Base-by-base conservation (phyloP, 2,329 filamentous ascomycete genomes). In the Fusarium musae region DNA sequence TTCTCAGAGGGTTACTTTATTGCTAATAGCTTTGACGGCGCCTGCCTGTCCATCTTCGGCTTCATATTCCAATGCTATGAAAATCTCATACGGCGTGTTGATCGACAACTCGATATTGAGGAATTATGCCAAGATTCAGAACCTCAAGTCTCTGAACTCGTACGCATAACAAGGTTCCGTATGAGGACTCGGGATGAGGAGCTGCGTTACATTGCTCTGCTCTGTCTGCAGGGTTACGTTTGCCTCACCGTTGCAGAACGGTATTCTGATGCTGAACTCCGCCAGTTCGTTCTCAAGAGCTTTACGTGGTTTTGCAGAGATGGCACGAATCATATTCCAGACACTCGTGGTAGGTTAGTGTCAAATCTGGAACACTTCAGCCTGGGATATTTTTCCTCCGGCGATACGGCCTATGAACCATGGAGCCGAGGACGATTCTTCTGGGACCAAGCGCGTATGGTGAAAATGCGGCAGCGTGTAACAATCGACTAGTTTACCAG, bases 171-270 rank as follows among this genome's bases (percentile, higher is more conserved):
- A 12, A 32, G 2, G 30, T 23, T 50, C 11, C 47, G 8, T 34
- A 17, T 0, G 0, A 50, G 30, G 30, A 34, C 47, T 50, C 16
- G 7, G 3, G 2, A 13, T 34, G 16, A 34, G 30, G 30, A 50
- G 47, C n/a, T 50, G 11, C 47, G 30, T 2, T 50, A 50, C 2
- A 34, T 50, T 50, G n/a, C 30, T 36, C 3, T 34, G 16, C 30
- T 50, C 0, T 36, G 30, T 2, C 21, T 34, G n/a, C 30, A 50
- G 21, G 47, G 30, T 0, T 36, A 50, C 3, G 47, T 15, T 3
- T 34, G n/a, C 5, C 2, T 50, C 1, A 19, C 1, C 1, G 4
- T 34, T 19, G n/a, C 30, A 2, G 47, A 50, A 1, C 0, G 23
- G 5, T 19, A 50, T 3, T 7, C 30, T 3, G 5, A 19, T 2